Base-by-base conservation (phyloP, 2,329 filamentous ascomycete genomes). In the Cordyceps tenuipes region DNA sequence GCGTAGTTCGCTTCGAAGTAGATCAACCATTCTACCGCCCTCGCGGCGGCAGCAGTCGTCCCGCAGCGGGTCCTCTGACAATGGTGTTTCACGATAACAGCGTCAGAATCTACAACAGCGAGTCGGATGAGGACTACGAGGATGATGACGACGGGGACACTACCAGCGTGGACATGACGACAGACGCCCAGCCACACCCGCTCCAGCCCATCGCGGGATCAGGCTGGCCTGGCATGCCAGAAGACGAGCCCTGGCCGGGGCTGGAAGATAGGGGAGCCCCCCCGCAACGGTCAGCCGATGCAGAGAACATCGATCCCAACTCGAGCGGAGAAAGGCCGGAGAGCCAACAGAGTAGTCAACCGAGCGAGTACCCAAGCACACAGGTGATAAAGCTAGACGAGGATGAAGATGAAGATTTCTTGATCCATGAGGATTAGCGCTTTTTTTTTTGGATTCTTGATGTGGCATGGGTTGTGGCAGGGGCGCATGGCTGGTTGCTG, bases 221-320 rank as follows among this genome's bases (percentile, higher is more conserved):
- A 68, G 36, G 31, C 36, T 59, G 56, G 56, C 36, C 48, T 10
- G 56, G 56, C 61, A 64, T 74, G 26, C 79, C 79, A 12, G 80
- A 84, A 65, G 82, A 85, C 62, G 78, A 83, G 62, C 76, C 77
- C 2, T 82, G 81, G 80, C 79, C 76, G 0, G 82, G 82, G 9
- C 80, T 84, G 53, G 81, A 83, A 62, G 81, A 80, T 60, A 26
- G 48, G 10, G 34, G 34, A 36, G 48, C 36, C 13, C 56, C 29
- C 13, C 31, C 26, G 44, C 71, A 71, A 57, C 76, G 75, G 17
- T 67, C 31, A 1, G 47, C 21, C 23, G 77, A 83, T 55, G 75
- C 73, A 2, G 82, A 84, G 64, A 83, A 83, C 60, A 68, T 78
- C 39, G 77, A 82, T 51, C 79, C 79, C 2, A 63, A 66, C 9